Base-by-base conservation (phyloP, 2,329 filamentous ascomycete species). In the Penicillium psychrosexuale region DNA sequence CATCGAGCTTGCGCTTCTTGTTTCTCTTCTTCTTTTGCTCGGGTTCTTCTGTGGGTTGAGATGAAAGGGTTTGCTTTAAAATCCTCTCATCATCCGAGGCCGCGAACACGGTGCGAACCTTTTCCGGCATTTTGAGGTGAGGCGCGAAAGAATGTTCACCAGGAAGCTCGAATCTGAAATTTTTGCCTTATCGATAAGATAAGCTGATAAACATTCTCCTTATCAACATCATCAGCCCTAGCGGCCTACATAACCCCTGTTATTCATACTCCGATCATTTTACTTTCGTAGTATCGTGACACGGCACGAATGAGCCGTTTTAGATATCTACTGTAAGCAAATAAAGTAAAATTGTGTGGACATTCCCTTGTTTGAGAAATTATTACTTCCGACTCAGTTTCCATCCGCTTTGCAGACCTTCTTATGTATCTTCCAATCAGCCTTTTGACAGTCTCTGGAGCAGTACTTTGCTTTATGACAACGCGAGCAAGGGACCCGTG, bases 1-100 rank as follows among this genome's bases (percentile, higher is more conserved):
- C 66, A n/a, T 72, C 63, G 53, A 63, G 61, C 61, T 74, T 69
- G 28, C 65, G 62, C 50, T 72, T 74, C 56, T 70, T 71, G 46
- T 56, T 68, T 46, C 66, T 65, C 53, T 66, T 70, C 55, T 68
- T 57, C 44, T 66, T 65, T n/a, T 51, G 53, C 13, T 34, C 56
- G 8, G 22, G 31, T 0, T 63, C 59, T 39, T 62, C 54, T 17
- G 47, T 15, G 1, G 45, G 24, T 8, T 31, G 11, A 3, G 31
- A 27, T 4, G 40, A 40, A 27, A 54, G 44, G 12, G 62, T 64
- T 6, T 56, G 42, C 24, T 51, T 38, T 38, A 57, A 53, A 5
- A 33, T 5, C n/a, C 62, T 58, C 47, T 65, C 63, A 17, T 70
- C 67, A 40, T 72, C 71, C 17, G 63, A 64, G 51, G 68, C 69